Base-by-base conservation (phyloP, 2,329 filamentous ascomycete genomes). In the Aspergillus aculeatus region DNA sequence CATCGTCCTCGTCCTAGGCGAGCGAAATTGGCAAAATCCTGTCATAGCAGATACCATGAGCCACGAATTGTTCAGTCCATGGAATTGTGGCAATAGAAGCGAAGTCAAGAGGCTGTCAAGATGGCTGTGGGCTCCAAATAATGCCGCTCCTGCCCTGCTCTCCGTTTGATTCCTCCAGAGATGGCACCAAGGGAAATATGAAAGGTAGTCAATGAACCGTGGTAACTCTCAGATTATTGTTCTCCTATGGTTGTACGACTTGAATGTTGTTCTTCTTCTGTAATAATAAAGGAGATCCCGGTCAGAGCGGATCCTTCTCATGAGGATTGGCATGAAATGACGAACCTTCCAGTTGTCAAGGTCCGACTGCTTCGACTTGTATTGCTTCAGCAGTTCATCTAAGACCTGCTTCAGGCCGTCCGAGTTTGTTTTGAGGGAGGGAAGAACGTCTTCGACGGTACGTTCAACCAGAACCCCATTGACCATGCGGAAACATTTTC, bases 401-500 rank as follows among this genome's bases (percentile, higher is more conserved):
- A 98, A 82, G 31, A 98, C 92, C 79, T 96, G 96, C 79, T 90
- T 95, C 73, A 99, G 75, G 1, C 95, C 94, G 64, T 98, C 94
- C 26, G 92, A 90, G 75, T 99, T 98, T 21, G 92, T 98, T 80
- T 92, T 89, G 62, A 99, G 83, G 26, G 92, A 90, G 5, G 95
- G 95, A 57, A 96, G 83, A 12, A 99, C 91, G 76, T 98, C 95
- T 76, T 92, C 84, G 67, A 99, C 91, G 16, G 94, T 98, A 68
- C 93, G 86, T 81, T 99, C 95, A 56, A 96, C 91, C 60, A 99
- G 81, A 24, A 98, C 93, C 50, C 95, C 95, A 76, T 99, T 98
- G 76, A 99, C 96, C 86, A 99, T 92, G 69, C 95, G 93, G 80
- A 98, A 99, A 80, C 94, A 98, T 81, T 97, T 99, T 71, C 95